These are phyloP conservation scores for Geranomyces michiganensis DNA, from an alignment of 192 early-diverging fungal genomes.

Conservation along the genomic window DNA sequence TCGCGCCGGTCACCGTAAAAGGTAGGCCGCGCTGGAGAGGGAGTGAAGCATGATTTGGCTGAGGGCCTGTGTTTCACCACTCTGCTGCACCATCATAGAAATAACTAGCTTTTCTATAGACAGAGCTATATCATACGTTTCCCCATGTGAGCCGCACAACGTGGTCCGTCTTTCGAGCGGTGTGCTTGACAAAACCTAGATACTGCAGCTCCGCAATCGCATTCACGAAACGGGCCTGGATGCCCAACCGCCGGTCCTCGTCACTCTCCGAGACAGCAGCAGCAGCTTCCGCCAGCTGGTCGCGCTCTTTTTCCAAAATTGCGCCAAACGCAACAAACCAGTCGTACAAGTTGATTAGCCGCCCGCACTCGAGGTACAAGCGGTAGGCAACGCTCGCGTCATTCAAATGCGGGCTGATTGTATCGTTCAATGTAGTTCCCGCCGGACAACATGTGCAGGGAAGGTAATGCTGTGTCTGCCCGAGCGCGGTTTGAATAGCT, in stretches of 20 bases:
- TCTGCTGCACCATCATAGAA: too few species aligned
- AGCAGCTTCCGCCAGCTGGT: slow-evolving; percentile 1
- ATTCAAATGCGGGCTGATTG: slow-evolving; percentile 66
- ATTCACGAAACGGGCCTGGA: slow-evolving; percentile 80
- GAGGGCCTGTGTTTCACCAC: too few species aligned
- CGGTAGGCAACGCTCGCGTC: slow-evolving; percentile 91
- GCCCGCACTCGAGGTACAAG: slow-evolving; percentile 88
- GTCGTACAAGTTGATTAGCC: slow-evolving; percentile 93
- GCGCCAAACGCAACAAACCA: slow-evolving; percentile 84
- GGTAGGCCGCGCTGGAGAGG: too few species aligned
- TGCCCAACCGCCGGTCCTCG: slow-evolving; percentile 31
- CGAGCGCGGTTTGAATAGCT: slow-evolving; percentile 81
- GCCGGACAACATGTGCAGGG: slow-evolving; percentile 78
- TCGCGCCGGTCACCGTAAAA: too few species aligned
- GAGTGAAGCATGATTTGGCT: too few species aligned
- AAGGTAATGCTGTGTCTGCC: slow-evolving; percentile 76
- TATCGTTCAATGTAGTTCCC: slow-evolving; percentile 18
- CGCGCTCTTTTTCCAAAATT: slow-evolving; percentile 68
- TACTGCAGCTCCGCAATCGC: slow-evolving; percentile 85
- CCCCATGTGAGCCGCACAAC: slow-evolving; percentile 78
- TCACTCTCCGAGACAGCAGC: not conserved
- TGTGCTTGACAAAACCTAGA: slow-evolving; percentile 88
- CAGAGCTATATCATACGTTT: not conserved
- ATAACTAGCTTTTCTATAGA: too few species aligned
- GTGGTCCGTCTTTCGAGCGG: slow-evolving; percentile 92